A percentile compares a stretch with the other conserved stretches of the same genome.
phyloP scores from a whole-genome alignment of 768 basidiomycete genomes.

The Mycena maculata region DNA sequence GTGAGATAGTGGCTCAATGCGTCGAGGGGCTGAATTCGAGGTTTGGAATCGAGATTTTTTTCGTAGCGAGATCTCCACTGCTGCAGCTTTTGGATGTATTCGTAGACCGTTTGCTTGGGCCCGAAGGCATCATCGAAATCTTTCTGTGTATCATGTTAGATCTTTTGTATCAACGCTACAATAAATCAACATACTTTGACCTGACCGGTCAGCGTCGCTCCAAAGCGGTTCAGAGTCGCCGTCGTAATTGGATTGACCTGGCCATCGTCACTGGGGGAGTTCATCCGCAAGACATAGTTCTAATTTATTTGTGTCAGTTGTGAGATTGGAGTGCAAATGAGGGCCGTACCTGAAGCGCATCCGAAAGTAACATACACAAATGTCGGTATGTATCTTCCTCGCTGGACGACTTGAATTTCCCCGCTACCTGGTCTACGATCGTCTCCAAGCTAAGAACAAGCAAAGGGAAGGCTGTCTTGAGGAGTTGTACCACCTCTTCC shows the following conservation, averaged over 20 bases:
- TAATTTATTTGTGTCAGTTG: constrained; percentile 40
- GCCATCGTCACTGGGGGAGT: constrained; percentile 75
- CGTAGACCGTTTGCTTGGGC: constrained; percentile 79
- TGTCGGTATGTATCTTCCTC: constrained; percentile 97
- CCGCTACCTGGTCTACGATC: constrained; percentile 93
- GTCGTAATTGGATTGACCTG: constrained; percentile 66
- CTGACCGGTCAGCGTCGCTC: constrained; percentile 64
- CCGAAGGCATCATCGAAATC: constrained; percentile 95
- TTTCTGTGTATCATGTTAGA: constrained; percentile 58
- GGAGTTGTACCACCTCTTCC: constrained; percentile 91
- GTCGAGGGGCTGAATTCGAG: constrained; percentile 87
- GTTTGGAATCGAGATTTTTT: constrained; percentile 81
- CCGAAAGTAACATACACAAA: constrained; percentile 86
- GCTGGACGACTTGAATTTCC: constrained; percentile 86
- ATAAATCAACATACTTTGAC: constrained; percentile 61
- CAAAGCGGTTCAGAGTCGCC: constrained; percentile 69
- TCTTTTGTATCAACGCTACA: constrained; percentile 4
- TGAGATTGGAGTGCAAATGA: background rate
- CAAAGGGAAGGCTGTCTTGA: constrained; percentile 96
- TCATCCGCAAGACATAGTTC: constrained; percentile 79
- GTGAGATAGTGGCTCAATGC: constrained; percentile 91
- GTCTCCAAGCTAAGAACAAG: constrained; percentile 96
- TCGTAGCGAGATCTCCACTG: constrained; percentile 95
- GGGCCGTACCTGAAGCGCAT: constrained; percentile 81
- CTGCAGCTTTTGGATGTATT: constrained; percentile 92